Percentiles rank a stretch among this genome's conserved stretches.
Conservation (phyloP, 2,329 filamentous ascomycete genomes). For the Dactylonectria estremocensis region DNA sequence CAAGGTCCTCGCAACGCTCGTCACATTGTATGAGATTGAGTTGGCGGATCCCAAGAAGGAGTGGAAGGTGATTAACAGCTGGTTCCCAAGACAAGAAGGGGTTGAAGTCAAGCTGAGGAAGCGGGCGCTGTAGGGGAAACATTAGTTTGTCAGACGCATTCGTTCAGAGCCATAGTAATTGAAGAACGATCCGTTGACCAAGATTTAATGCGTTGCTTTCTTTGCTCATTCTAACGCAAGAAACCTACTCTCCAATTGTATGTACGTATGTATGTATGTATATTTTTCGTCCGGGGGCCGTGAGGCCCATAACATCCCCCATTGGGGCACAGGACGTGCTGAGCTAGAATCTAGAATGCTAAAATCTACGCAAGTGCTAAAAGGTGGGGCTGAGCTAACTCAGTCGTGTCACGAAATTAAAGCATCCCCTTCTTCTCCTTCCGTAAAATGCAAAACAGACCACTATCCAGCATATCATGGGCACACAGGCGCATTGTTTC, state of each 20-base stretch:
- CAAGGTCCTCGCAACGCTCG: slow-evolving; percentile 63
- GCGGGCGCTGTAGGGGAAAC: too few relatives aligned
- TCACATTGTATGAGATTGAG: slow-evolving; percentile 56
- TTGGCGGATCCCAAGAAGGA: slow-evolving; percentile 38
- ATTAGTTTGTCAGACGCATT: too few relatives aligned
- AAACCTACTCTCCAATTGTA: too few relatives aligned
- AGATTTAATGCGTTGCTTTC: too few relatives aligned
- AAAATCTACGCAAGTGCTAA: background rate
- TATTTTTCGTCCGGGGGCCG: too few relatives aligned
- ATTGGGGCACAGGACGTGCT: background rate
- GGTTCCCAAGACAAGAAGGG: slow-evolving; percentile 21
- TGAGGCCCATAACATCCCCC: background rate
- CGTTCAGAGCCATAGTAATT: too few relatives aligned
- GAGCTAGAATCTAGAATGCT: background rate
- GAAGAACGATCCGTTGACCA: too few relatives aligned
- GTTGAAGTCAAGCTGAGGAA: too few relatives aligned
- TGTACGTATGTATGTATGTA: too few relatives aligned
- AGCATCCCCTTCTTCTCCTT: background rate
- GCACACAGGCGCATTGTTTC: too few relatives aligned
- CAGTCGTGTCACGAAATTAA: background rate
- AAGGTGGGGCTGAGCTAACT: background rate
- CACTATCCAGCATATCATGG: too few relatives aligned
- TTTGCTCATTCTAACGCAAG: too few relatives aligned
- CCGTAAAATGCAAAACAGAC: background rate
- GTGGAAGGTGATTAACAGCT: slow-evolving; percentile 45